phyloP scores from a whole-genome alignment of 2,329 filamentous ascomycete genomes.

The Amylocarpus encephaloides region DNA sequence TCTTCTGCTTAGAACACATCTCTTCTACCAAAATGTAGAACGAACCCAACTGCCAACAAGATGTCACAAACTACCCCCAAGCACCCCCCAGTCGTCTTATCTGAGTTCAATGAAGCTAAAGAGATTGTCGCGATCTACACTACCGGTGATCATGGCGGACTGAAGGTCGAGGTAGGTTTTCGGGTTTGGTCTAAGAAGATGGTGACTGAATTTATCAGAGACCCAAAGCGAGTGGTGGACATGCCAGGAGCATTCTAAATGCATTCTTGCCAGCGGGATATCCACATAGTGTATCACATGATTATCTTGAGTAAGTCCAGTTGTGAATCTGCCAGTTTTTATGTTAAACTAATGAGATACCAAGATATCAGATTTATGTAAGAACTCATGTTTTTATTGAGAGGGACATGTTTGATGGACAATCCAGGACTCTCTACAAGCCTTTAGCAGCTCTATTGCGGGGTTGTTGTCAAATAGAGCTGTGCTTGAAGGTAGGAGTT shows the following conservation, averaged over 20 bases:
- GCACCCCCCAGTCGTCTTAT: no score
- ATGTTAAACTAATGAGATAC: conserved; percentile 4
- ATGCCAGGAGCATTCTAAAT: conserved; percentile 39
- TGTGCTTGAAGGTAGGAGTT: conserved; percentile 52
- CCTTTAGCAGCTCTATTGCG: conserved; percentile 59
- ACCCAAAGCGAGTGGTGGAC: conserved; percentile 21
- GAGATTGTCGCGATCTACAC: conserved; percentile 31
- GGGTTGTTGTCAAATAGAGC: conserved; percentile 59
- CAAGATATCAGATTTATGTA: conserved; percentile 63
- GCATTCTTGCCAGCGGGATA: conserved; percentile 64
- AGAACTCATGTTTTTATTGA: conserved; percentile 36
- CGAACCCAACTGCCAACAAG: no score
- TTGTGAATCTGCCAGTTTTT: no score
- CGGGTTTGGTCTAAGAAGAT: background rate
- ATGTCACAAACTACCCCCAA: no score
- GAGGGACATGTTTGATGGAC: background rate
- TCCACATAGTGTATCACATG: conserved; percentile 62
- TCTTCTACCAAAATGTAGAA: no score
- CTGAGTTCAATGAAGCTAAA: conserved; percentile 28
- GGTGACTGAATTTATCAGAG: conserved; percentile 12
- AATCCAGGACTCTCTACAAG: conserved; percentile 52
- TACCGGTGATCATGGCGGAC: background rate
- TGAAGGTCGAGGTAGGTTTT: conserved; percentile 12
- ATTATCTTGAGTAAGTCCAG: conserved; percentile 56
- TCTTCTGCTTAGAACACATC: no score